phyloP scores from a whole-genome alignment of 306 rosid species.

The Lablab purpureus region DNA sequence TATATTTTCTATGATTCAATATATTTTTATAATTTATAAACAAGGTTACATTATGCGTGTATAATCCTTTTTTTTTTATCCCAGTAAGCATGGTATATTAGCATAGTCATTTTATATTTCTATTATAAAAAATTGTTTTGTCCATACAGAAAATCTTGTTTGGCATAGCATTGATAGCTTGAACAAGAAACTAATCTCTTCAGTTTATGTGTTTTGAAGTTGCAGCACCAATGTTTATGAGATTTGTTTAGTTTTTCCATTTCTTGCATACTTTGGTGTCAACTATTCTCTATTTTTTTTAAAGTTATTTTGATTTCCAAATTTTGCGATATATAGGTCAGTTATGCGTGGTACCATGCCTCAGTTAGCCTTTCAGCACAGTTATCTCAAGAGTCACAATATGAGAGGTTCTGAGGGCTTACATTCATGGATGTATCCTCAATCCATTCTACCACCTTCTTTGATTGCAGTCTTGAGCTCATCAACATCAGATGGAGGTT shows the following conservation, averaged over 20 bases:
- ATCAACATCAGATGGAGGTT: conserved; percentile 71
- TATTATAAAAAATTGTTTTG: not conserved
- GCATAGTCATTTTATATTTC: conserved; percentile 20
- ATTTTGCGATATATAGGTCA: conserved; percentile 60
- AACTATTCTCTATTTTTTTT: conserved; percentile 24
- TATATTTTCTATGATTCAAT: not conserved
- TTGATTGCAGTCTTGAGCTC: conserved; percentile 77
- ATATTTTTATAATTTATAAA: conserved; percentile 24
- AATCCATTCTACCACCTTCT: conserved; percentile 80
- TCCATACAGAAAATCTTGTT: not conserved
- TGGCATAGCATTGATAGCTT: conserved; percentile 18
- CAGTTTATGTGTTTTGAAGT: not conserved
- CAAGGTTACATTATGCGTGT: not conserved
- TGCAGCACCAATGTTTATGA: not conserved
- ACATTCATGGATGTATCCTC: conserved; percentile 96
- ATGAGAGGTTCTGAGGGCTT: conserved; percentile 56
- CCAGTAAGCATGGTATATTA: conserved; percentile 14
- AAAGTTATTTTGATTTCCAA: conserved; percentile 25
- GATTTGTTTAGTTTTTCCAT: conserved; percentile 18
- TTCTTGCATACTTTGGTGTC: conserved; percentile 35
- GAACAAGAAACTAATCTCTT: not conserved
- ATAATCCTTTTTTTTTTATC: not conserved
- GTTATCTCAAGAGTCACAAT: conserved; percentile 51
- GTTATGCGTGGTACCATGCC: conserved; percentile 55
- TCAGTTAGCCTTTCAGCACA: conserved; percentile 47